Conservation (phyloP, 768 basidiomycete species). For the Trametes gibbosa region DNA sequence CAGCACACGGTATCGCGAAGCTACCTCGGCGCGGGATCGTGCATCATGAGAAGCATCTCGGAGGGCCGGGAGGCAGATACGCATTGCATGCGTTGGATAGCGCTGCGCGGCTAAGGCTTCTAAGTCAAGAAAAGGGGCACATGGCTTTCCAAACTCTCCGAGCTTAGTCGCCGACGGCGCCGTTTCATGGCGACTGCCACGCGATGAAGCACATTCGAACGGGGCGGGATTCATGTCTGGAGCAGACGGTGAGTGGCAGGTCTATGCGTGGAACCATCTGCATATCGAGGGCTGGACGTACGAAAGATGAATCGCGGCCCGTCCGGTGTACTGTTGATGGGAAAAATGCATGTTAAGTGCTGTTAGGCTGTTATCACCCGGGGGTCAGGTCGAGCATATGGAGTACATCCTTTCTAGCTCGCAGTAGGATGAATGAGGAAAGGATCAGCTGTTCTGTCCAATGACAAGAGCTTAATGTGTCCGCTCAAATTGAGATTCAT, state of each 20-base stretch:
- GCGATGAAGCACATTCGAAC: neutral
- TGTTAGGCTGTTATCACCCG: neutral
- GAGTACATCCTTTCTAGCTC: neutral
- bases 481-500: neutral
- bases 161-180: neutral
- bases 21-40: neutral
- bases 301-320: neutral
- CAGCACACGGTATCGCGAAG: constrained; percentile 10
- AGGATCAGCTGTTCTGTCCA: neutral
- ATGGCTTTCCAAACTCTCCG: constrained; percentile 37
- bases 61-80: constrained; percentile 8
- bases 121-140: constrained; percentile 6
- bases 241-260: neutral
- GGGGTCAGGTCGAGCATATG: neutral
- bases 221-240: neutral
- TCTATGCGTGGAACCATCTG: neutral
- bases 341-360: neutral
- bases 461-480: neutral
- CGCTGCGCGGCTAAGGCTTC: neutral
- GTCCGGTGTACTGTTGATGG: neutral
- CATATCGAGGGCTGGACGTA: neutral
- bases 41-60: constrained; percentile 5
- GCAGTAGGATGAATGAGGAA: neutral
- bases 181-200: neutral
- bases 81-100: constrained; percentile 2